These are phyloP conservation scores for Mycena sp. DNA, from an alignment of 1,284 basidiomycete genomes.

Conservation along the genomic window DNA sequence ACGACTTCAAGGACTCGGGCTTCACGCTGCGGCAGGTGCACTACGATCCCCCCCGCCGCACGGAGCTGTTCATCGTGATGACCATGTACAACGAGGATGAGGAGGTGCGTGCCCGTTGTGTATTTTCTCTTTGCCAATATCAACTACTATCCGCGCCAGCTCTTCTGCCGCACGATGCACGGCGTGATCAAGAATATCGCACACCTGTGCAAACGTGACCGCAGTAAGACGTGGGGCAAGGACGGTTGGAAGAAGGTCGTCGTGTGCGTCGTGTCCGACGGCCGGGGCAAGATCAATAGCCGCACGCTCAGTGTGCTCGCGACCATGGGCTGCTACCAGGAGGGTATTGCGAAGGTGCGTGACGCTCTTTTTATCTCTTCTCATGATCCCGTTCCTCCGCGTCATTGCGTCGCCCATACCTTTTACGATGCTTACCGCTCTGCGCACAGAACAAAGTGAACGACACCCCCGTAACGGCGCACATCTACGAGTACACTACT, in stretches of 20 bases:
- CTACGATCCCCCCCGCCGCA: constrained; percentile 86
- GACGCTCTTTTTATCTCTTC: neutral
- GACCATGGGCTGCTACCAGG: constrained; percentile 87
- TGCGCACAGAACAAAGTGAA: constrained; percentile 83
- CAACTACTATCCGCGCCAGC: constrained; percentile 16
- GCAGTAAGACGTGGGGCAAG: constrained; percentile 94
- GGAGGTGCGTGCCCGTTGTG: constrained; percentile 47
- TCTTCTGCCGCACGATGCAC: constrained; percentile 92
- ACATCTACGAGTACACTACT: constrained; percentile 95
- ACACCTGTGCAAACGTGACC: constrained; percentile 82
- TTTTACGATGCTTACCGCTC: neutral
- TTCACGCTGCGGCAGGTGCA: constrained; percentile 85
- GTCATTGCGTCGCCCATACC: too few species aligned
- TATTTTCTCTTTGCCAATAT: neutral
- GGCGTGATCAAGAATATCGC: constrained; percentile 92
- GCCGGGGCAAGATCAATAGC: constrained; percentile 86
- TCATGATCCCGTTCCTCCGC: constrained; percentile 7
- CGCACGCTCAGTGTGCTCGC: constrained; percentile 88
- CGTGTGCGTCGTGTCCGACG: constrained; percentile 75
- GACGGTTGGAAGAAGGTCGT: constrained; percentile 96
- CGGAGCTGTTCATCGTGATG: constrained; percentile 77
- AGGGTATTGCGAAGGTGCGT: constrained; percentile 85
- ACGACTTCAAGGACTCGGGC: constrained; percentile 82
- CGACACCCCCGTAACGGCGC: constrained; percentile 86
- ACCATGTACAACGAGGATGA: constrained; percentile 83